Base-by-base conservation (phyloP, 495 filamentous ascomycete genomes). In the Podospora pseudocomata region DNA sequence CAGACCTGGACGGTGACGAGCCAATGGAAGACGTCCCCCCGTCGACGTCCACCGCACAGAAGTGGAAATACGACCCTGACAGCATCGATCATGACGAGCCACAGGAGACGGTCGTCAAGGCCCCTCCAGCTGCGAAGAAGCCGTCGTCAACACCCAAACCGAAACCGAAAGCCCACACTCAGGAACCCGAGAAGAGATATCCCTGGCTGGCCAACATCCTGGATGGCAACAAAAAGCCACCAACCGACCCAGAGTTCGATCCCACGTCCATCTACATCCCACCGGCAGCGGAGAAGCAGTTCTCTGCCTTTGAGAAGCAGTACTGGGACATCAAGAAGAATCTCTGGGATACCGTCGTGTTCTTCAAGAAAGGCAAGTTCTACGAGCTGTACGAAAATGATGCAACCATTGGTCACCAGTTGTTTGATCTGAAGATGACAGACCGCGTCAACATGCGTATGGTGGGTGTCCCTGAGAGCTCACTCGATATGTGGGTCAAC, bases 241-340 rank as follows among this genome's bases (percentile, higher is more conserved):
- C 86, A 3, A 87, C 84, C n/a, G 88, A 97, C 77, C 90, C 92
- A 0, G 94, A 98, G 63, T 96, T 92, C 69, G 94, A 99, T 72
- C 93, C 92, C n/a, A 86, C 91, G 13, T 94, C 93, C 0, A 85
- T 99, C 20, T 95, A 91, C 77, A 90, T 99, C 58, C 96, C 96
- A 18, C 89, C 90, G 0, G 59, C 82, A 4, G 92, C 92, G 9
- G 93, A 87, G 86, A 78, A 77, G 0, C 86, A 90, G 3, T 97
- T 99, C 75, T 92, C 92, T 0, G 85, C 94, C 0, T 99, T 99
- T 68, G 95, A 99, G 80, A 95, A 93, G 77, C 95, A 99, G 72
- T 99, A 98, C 78, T 99, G 95, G 95, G 94, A 97, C 74, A 98
- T 99, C 78, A 99, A 99, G 83, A 91, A 93, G 78, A 97, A 97